Base-by-base conservation (phyloP, 352 stramenopile species). In the Poterioochromonas sp. region DNA sequence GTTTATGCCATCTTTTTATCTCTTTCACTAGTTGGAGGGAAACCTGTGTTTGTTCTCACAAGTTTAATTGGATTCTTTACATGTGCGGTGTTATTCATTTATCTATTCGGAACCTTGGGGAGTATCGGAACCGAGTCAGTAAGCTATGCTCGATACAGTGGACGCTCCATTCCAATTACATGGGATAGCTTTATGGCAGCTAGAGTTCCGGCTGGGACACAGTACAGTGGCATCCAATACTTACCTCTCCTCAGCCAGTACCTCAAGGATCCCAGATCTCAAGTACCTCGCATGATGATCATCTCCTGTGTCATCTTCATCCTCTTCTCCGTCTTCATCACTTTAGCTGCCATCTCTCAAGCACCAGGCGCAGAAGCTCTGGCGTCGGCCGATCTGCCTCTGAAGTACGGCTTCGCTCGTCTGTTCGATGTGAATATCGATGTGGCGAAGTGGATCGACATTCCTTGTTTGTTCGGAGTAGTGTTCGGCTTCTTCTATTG, bases 1-100 rank as follows among this genome's bases (percentile, higher is more conserved):
- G n/a, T n/a, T n/a, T n/a, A 58, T 58, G 47, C 47, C 47, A 58
- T 58, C 47, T 58, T 58, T 58, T 58, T 58, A 58, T 58, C 47
- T 58, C 47, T 58, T 58, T 58, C 47, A 58, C 47, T 58, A 58
- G 47, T 58, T 58, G 47, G 47, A 58, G 47, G 47, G 47, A 58
- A 58, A 58, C 47, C 47, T 58, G 47, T 58, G 47, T 58, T 58
- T 58, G 47, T 58, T 58, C 47, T 58, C 47, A 58, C 47, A 58
- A 58, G 47, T 58, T 58, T 58, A 58, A 58, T 58, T 58, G 47
- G 47, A 58, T 58, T 58, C 47, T 58, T 58, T 58, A 58, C 47
- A 58, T 58, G 47, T 58, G 47, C 47, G 47, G 47, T 58, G 47
- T 58, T 58, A 58, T 58, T 58, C 15, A 58, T 58, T 58, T 58